These are phyloP conservation scores for Aspergillus novoparasiticus DNA, from an alignment of 2,329 filamentous ascomycete species.

Conservation along the genomic window DNA sequence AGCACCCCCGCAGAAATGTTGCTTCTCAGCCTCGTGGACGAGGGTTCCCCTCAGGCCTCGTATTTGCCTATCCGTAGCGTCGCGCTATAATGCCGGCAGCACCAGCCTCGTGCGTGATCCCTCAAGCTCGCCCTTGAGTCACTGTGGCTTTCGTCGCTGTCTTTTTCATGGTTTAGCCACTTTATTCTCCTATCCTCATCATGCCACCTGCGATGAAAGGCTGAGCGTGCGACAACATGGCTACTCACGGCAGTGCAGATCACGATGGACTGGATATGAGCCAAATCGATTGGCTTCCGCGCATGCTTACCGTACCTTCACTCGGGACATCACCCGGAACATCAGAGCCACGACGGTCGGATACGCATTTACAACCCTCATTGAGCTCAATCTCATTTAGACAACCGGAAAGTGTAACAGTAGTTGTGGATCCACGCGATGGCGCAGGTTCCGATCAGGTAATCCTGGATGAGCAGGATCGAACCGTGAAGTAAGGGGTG, in stretches of 20 bases:
- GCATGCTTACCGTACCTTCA: neutral
- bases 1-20: neutral
- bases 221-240: constrained; percentile 12
- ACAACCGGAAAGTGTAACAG: constrained; percentile 5
- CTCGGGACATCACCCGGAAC: neutral
- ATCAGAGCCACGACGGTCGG: neutral
- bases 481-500: constrained; percentile 20
- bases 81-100: neutral
- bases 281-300: constrained; percentile 14
- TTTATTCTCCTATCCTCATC: neutral
- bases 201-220: neutral
- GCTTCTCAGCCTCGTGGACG: neutral
- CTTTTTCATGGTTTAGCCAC: neutral
- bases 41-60: neutral
- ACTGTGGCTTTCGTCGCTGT: neutral
- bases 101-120: neutral
- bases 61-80: neutral
- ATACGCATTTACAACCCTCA: constrained; percentile 3
- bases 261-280: constrained; percentile 7
- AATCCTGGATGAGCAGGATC: constrained; percentile 13
- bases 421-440: neutral
- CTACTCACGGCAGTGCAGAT: constrained; percentile 11
- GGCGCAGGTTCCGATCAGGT: neutral
- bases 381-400: constrained; percentile 10
- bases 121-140: neutral